Percentiles rank a stretch among this genome's conserved stretches.
phyloP scores from a whole-genome alignment of 306 rosid genomes.

The Acmispon strigosus region DNA sequence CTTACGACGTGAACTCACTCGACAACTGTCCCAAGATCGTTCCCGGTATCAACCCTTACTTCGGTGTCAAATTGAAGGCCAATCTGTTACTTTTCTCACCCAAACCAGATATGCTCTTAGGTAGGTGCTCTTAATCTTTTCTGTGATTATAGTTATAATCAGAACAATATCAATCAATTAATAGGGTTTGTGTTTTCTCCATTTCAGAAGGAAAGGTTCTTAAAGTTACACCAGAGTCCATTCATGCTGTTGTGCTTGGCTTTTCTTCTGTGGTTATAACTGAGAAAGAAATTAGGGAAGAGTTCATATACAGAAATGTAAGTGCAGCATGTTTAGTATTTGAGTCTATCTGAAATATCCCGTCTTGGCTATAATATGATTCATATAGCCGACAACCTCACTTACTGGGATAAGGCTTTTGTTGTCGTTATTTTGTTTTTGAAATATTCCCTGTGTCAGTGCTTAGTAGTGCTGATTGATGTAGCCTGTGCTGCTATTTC shows the following conservation, averaged over 20 bases:
- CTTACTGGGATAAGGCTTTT: too few species aligned
- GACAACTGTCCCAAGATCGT: slow-evolving; percentile 44
- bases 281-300: slow-evolving; percentile 54
- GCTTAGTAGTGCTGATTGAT: background rate
- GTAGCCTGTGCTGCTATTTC: background rate
- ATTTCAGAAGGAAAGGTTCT: slow-evolving; percentile 79
- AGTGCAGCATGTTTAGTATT: slow-evolving; percentile 16
- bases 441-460: too few species aligned
- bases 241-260: slow-evolving; percentile 74
- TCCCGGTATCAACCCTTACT: slow-evolving; percentile 52
- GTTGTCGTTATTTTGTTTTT: too few species aligned
- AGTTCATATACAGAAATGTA: slow-evolving; percentile 51
- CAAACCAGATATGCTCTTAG: slow-evolving; percentile 80
- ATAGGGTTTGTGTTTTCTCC: background rate
- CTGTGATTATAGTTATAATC: too few species aligned
- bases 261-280: slow-evolving; percentile 56
- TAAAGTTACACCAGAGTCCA: slow-evolving; percentile 59
- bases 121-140: slow-evolving; percentile 10
- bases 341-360: background rate
- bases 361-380: too few species aligned
- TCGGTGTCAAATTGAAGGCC: slow-evolving; percentile 48
- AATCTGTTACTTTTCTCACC: slow-evolving; percentile 69
- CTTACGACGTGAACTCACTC: slow-evolving; percentile 48
- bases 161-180: background rate
- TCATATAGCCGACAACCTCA: too few species aligned